Percentiles rank a stretch among this genome's conserved stretches.
phyloP scores from a whole-genome alignment of 2,329 filamentous ascomycete genomes.

The Fusarium sororula region DNA sequence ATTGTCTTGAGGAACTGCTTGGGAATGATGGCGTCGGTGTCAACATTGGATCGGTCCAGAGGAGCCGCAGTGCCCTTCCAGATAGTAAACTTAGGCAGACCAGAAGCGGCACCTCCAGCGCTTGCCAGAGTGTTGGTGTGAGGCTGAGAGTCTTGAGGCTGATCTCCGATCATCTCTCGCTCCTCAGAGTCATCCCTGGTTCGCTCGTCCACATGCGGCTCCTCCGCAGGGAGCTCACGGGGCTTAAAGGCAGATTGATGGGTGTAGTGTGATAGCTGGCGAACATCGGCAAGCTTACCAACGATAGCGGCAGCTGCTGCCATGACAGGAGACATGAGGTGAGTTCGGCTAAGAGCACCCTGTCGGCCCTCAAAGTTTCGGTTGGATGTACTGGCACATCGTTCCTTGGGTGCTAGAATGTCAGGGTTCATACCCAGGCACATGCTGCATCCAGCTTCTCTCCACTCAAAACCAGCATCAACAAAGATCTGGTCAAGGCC shows the following conservation, averaged over 20 bases:
- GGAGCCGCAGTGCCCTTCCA: slow-evolving; percentile 90
- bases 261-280: slow-evolving; percentile 74
- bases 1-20: slow-evolving; percentile 99
- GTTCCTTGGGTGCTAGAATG: slow-evolving; percentile 89
- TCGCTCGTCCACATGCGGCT: slow-evolving; percentile 63
- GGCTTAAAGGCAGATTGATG: slow-evolving; percentile 69
- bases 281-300: slow-evolving; percentile 91
- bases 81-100: slow-evolving; percentile 84
- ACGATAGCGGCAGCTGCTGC: slow-evolving; percentile 89
- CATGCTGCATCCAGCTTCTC: slow-evolving; percentile 98
- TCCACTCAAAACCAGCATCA: slow-evolving; percentile 96
- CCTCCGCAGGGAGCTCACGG: slow-evolving; percentile 52
- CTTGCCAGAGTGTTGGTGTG: slow-evolving; percentile 69
- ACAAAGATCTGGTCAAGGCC: slow-evolving; percentile 92
- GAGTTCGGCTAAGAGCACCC: slow-evolving; percentile 88
- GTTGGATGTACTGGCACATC: slow-evolving; percentile 95
- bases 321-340: slow-evolving; percentile 97
- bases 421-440: slow-evolving; percentile 99
- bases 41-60: slow-evolving; percentile 87
- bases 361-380: slow-evolving; percentile 98
- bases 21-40: slow-evolving; percentile 99
- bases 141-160: slow-evolving; percentile 70
- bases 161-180: slow-evolving; percentile 63
- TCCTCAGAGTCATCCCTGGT: slow-evolving; percentile 61
- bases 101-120: slow-evolving; percentile 58